These are phyloP conservation scores for Chondrostereum purpureum DNA, from an alignment of 1,284 basidiomycete species.

Conservation along the genomic window DNA sequence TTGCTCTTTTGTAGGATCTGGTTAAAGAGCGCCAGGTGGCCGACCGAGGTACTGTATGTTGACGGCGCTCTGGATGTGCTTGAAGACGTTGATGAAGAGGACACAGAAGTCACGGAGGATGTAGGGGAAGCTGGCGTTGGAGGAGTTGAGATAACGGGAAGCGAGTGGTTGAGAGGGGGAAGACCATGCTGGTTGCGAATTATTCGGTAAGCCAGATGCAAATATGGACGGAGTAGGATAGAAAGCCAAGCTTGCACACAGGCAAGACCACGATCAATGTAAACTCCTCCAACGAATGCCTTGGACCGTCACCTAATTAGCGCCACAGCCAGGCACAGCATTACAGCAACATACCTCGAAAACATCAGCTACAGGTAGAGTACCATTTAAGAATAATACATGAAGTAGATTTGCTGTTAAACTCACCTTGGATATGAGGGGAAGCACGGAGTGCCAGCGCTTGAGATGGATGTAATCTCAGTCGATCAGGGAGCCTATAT, in stretches of 20 bases:
- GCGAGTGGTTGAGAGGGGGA: slow-evolving; percentile 26
- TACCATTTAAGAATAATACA: not conserved
- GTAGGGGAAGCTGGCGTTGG: slow-evolving; percentile 17
- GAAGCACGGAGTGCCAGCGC: slow-evolving; percentile 62
- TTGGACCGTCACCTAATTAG: too few species aligned
- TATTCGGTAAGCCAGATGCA: slow-evolving; percentile 49
- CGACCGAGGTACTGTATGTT: slow-evolving; percentile 30
- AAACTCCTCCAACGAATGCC: slow-evolving; percentile 72
- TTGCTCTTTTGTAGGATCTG: slow-evolving; percentile 57
- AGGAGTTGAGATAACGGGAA: slow-evolving; percentile 12
- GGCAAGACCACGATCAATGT: slow-evolving; percentile 57
- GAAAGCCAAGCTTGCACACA: slow-evolving; percentile 51
- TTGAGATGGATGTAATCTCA: slow-evolving; percentile 63
- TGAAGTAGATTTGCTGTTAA: too few species aligned
- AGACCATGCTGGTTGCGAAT: slow-evolving; percentile 61
- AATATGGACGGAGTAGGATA: slow-evolving; percentile 56
- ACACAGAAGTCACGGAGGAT: too few species aligned
- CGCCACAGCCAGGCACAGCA: slow-evolving; percentile 8
- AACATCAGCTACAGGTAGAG: slow-evolving; percentile 53
- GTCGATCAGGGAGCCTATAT: slow-evolving; percentile 53
- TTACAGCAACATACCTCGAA: slow-evolving; percentile 50
- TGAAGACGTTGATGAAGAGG: slow-evolving; percentile 12
- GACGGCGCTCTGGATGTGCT: slow-evolving; percentile 1
- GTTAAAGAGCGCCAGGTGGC: slow-evolving; percentile 72
- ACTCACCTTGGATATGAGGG: slow-evolving; percentile 59